Conservation (phyloP, 83 land plant species). For the Picea engelmannii region DNA sequence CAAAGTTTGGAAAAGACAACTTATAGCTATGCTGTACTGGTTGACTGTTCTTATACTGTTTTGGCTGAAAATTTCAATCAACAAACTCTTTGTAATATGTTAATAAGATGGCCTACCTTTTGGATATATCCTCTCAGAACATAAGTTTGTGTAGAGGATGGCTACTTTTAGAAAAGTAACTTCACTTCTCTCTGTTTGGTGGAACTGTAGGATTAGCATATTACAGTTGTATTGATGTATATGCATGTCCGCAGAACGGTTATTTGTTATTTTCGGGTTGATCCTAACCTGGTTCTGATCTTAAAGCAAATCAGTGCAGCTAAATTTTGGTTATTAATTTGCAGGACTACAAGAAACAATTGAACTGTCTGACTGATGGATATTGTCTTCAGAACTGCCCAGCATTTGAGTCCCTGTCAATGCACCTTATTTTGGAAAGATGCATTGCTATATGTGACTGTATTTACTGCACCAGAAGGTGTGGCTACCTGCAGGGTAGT, state of each 20-base stretch:
- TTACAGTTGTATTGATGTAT: neutral
- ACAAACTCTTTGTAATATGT: neutral
- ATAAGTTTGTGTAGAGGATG: neutral
- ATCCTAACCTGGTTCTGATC: neutral
- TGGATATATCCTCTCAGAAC: neutral
- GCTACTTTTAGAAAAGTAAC: neutral
- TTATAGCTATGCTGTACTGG: too few species aligned
- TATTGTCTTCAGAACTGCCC: neutral
- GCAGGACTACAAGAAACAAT: neutral
- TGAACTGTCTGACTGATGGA: neutral
- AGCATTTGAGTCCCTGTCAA: neutral
- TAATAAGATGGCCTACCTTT: neutral
- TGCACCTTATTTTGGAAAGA: neutral
- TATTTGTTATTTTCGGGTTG: neutral
- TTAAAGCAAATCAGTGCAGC: neutral
- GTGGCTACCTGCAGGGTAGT: neutral
- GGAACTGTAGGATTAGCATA: neutral
- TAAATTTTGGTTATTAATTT: neutral
- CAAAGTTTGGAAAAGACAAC: too few species aligned
- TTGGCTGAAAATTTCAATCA: neutral
- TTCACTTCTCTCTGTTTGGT: neutral
- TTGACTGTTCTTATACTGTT: neutral
- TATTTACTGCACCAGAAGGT: constrained; percentile 5
- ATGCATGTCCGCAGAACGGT: neutral
- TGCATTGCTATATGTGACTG: constrained; percentile 2